Base-by-base conservation (phyloP, 2,329 filamentous ascomycete genomes). In the Scopulariopsis brevicaulis region DNA sequence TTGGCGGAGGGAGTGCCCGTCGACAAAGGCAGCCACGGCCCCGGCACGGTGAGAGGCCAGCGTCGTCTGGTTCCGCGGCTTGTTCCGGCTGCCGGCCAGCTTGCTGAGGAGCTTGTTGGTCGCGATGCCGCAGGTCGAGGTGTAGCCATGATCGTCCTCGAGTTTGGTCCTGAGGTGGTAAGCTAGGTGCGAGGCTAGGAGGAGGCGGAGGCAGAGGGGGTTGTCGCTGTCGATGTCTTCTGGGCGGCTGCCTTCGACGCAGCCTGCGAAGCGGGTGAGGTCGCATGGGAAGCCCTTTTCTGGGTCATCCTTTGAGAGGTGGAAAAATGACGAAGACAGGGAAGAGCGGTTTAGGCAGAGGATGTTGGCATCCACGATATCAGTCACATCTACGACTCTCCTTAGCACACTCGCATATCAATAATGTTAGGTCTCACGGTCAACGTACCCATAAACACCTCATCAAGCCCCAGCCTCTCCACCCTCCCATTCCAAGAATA, bases 91-190 rank as follows among this genome's bases (percentile, higher is more conserved):
- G 14, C 93, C 93, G 11, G 85, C 89, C 15, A 97, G 78, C 70
- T 97, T 97, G 59, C 89, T 84, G 12, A 96, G 76, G 5, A 93
- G 71, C 70, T 97, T 97, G 66, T 87, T 93, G 0, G 90, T 95
- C 2, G 91, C 87, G 24, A 97, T 84, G 4, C 93, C 93, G 50
- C 89, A 91, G 1, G 92, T 93, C 32, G 87, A 87, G 0, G 91
- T 96, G 71, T 93, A 96, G 1, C 90, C 90, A 65, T 85, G 86
- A 53, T 90, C 78, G 53, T 84, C 76, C 65, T 95, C 88, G 12
- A 97, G 75, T 65, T 82, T 81, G 58, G 79, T 74, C 14, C 93
- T 85, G 28, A 97, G 70, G 67, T 93, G 78, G 34, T 82, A 76
- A 5, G 90, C 90, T 35, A 97, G 74, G 71, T 96, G 90, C 12